phyloP scores from a whole-genome alignment of 371 early-diverging fungal genomes.

The Rhizopus sp. region DNA sequence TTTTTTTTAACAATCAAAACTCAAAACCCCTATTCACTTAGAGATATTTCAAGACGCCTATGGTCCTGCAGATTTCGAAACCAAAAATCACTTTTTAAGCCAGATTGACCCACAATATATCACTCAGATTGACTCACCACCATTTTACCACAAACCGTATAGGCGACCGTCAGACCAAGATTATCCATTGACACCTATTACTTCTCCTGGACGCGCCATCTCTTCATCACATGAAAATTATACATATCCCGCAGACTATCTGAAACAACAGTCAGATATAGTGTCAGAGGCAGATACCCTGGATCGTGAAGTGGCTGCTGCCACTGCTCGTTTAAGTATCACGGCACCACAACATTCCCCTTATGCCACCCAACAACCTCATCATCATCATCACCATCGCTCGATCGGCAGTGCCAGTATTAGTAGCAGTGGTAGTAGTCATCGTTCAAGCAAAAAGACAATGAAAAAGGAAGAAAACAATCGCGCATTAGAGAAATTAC shows the following conservation, averaged over 20 bases:
- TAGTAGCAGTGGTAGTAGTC: background rate
- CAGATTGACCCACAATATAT: slow-evolving; percentile 24
- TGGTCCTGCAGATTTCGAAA: slow-evolving; percentile 23
- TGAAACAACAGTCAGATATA: slow-evolving; percentile 12
- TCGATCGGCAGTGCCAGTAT: slow-evolving; percentile 1
- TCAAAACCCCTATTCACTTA: background rate
- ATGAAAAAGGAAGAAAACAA: slow-evolving; percentile 6
- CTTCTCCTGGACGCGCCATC: slow-evolving; percentile 17
- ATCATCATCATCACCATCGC: too few relatives aligned
- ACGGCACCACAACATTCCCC: slow-evolving; percentile 30
- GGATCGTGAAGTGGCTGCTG: slow-evolving; percentile 48
- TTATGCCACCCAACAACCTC: slow-evolving; percentile 14
- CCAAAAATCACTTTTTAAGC: slow-evolving; percentile 20
- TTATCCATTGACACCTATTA: slow-evolving; percentile 30
- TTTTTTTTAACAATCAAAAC: background rate
- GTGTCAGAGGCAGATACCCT: slow-evolving; percentile 42
- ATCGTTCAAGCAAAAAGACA: background rate
- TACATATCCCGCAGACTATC: slow-evolving; percentile 3
- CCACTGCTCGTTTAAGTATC: slow-evolving; percentile 26
- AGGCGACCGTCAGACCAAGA: slow-evolving; percentile 6
- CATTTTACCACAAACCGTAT: slow-evolving; percentile 6
- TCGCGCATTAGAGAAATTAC: slow-evolving; percentile 46
- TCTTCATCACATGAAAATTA: slow-evolving; percentile 32
- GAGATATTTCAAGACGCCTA: slow-evolving; percentile 26
- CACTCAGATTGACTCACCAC: slow-evolving; percentile 9